Base-by-base conservation (phyloP, 2,329 filamentous ascomycete genomes). In the Aspergillus pseudoterreus region DNA sequence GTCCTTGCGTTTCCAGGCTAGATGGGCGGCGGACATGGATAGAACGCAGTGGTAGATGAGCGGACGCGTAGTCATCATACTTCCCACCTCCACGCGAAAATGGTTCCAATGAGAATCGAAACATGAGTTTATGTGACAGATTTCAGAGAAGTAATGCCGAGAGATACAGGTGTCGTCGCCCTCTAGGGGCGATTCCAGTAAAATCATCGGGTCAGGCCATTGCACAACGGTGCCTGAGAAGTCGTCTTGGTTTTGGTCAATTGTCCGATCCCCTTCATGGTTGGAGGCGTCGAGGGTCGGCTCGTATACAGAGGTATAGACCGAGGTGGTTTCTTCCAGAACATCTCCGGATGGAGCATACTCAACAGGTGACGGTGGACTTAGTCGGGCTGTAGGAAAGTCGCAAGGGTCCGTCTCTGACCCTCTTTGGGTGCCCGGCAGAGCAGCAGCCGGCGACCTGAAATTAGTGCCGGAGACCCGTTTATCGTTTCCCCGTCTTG, bases 1-100 rank as follows among this genome's bases (percentile, higher is more conserved):
- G 12, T 35, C 15, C 2, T 24, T 11, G n/a, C 27, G 22, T n/a
- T 17, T 17, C 21, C n/a, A 9, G 6, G 46, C 22, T 4, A 48
- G n/a, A 24, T 52, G 50, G 12, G 50, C 50, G 6, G 50, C 50
- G 3, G 50, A 52, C 50, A 52, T 52, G 32, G 50, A 49, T 4
- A 52, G 24, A 11, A 52, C 45, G 15, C 45, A 49, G 35, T 52
- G 41, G 19, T 52, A 45, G 27, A 52, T 41, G 1, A 52, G 45
- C 9, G 39, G 39, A 15, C n/a, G 33, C 9, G 45, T 49, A 15
- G 11, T 39, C 24, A 45, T 52, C 32, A 49, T 38, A 17, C 11
- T 24, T 17, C 46, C 45, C 10, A 52, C 9, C 27, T 49, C 45
- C 2, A 42, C 33, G 8, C 45, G 41, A 11, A 22, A 21, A 19